Evolutionary conservation across 2,329 filamentous ascomycete genomes (phyloP).

Genomic region (Xylariomycetidae sp.): DNA sequence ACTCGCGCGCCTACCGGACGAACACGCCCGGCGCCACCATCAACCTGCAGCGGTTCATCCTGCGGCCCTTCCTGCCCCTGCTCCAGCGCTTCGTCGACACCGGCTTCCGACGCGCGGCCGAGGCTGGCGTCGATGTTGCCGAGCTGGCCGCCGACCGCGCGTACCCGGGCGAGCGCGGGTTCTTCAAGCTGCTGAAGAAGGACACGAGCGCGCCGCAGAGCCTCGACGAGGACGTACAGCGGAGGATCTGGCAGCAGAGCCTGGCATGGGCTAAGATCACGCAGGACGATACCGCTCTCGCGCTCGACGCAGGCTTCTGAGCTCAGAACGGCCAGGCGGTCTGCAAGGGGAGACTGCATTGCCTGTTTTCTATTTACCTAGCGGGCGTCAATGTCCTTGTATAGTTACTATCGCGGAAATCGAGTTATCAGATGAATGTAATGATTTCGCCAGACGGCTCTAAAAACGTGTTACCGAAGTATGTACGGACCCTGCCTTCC

Average conservation of each 20-base stretch:
- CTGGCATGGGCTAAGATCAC: slow-evolving; percentile 25
- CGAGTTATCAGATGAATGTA: too few species aligned
- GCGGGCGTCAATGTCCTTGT: too few species aligned
- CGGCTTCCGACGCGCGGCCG: slow-evolving; percentile 18
- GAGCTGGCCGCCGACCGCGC: slow-evolving; percentile 12
- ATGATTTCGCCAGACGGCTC: too few species aligned
- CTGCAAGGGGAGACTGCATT: too few species aligned
- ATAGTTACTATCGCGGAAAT: too few species aligned
- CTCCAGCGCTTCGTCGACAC: slow-evolving; percentile 24
- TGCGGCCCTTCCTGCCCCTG: slow-evolving; percentile 16
- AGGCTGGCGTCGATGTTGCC: slow-evolving; percentile 19
- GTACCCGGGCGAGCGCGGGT: slow-evolving; percentile 27
- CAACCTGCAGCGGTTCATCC: slow-evolving; percentile 17
- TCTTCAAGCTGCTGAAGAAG: slow-evolving; percentile 26
- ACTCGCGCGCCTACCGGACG: slow-evolving; percentile 16
- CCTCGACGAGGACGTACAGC: slow-evolving; percentile 24
- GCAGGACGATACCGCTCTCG: slow-evolving; percentile 9
- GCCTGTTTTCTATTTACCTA: too few species aligned
- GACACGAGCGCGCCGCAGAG: slow-evolving; percentile 27
- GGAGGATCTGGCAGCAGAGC: slow-evolving; percentile 29
- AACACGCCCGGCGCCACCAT: slow-evolving; percentile 22
- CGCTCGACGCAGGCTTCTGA: too few species aligned
- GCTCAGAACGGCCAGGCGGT: too few species aligned
- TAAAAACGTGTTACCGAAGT: too few species aligned
- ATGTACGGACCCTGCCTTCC: too few species aligned